Conservation (phyloP, 2,329 filamentous ascomycete genomes). For the Rutstroemia sp. region DNA sequence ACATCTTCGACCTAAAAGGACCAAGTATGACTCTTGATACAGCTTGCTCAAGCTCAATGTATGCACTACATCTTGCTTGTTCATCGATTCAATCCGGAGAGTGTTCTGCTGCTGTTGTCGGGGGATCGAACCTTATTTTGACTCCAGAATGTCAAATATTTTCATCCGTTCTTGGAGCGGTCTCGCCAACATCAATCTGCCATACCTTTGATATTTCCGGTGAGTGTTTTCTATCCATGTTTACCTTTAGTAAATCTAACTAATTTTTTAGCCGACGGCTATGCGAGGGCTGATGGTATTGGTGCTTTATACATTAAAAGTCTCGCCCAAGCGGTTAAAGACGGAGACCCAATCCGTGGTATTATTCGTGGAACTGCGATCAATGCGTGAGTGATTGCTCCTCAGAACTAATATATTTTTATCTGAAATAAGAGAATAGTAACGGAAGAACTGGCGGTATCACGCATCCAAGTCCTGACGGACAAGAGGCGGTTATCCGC, state of each 20-base stretch:
- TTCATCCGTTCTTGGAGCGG: slow-evolving; percentile 31
- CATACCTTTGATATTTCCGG: slow-evolving; percentile 13
- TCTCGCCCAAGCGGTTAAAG: slow-evolving; percentile 33
- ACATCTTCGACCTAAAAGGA: neutral
- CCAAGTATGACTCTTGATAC: slow-evolving; percentile 40
- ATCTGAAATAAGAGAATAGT: slow-evolving; percentile 18
- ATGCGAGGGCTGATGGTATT: slow-evolving; percentile 38
- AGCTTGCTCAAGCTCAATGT: slow-evolving; percentile 38
- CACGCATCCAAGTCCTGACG: slow-evolving; percentile 41
- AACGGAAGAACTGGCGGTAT: slow-evolving; percentile 38
- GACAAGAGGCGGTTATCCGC: slow-evolving; percentile 30
- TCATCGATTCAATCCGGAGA: slow-evolving; percentile 35
- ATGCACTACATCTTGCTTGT: slow-evolving; percentile 36
- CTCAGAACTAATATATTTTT: slow-evolving; percentile 34
- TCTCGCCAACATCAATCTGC: slow-evolving; percentile 1
- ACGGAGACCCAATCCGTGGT: slow-evolving; percentile 35
- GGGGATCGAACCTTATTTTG: slow-evolving; percentile 16
- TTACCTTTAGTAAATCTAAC: too few species aligned
- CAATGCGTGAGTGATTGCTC: slow-evolving; percentile 32
- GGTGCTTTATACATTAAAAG: slow-evolving; percentile 36
- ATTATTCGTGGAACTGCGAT: slow-evolving; percentile 35
- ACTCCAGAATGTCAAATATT: neutral
- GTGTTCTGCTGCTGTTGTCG: slow-evolving; percentile 26
- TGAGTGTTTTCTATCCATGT: too few species aligned
- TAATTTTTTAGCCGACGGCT: slow-evolving; percentile 29